These are phyloP conservation scores for Albugo laibachii DNA, from an alignment of 352 stramenopile genomes.

Conservation along the genomic window DNA sequence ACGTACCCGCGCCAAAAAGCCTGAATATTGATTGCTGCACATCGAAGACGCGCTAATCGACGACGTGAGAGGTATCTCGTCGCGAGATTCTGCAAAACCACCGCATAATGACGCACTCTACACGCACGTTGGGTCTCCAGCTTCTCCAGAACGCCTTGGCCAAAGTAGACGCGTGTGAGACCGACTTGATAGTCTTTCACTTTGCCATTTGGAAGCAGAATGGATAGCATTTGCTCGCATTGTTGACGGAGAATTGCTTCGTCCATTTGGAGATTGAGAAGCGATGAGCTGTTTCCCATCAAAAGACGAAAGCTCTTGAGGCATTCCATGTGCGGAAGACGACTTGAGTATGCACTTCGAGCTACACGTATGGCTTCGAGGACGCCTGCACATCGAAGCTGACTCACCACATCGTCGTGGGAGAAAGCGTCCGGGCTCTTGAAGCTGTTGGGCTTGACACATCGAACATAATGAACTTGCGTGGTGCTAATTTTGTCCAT, in stretches of 20 bases:
- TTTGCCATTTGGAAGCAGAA: constrained; percentile 43
- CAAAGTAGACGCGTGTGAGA: constrained; percentile 70
- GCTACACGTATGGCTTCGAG: constrained; percentile 77
- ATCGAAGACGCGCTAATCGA: constrained; percentile 24
- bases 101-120: constrained; percentile 52
- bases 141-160: constrained; percentile 59
- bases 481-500: constrained; percentile 79
- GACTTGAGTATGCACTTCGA: constrained; percentile 66
- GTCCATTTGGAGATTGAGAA: constrained; percentile 17
- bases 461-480: constrained; percentile 74
- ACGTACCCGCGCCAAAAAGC: constrained; percentile 60
- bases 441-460: constrained; percentile 57
- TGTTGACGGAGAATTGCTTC: constrained; percentile 11
- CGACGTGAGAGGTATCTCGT: constrained; percentile 37
- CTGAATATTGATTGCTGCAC: constrained; percentile 32
- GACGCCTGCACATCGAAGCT: constrained; percentile 66
- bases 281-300: background rate
- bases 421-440: constrained; percentile 59
- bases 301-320: constrained; percentile 45
- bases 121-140: constrained; percentile 52
- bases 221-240: constrained; percentile 48
- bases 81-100: constrained; percentile 52
- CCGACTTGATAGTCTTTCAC: constrained; percentile 76
- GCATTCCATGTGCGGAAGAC: constrained; percentile 54
- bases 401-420: constrained; percentile 56